phyloP scores from a whole-genome alignment of 1,284 basidiomycete genomes.

The Hortiboletus rubellus region DNA sequence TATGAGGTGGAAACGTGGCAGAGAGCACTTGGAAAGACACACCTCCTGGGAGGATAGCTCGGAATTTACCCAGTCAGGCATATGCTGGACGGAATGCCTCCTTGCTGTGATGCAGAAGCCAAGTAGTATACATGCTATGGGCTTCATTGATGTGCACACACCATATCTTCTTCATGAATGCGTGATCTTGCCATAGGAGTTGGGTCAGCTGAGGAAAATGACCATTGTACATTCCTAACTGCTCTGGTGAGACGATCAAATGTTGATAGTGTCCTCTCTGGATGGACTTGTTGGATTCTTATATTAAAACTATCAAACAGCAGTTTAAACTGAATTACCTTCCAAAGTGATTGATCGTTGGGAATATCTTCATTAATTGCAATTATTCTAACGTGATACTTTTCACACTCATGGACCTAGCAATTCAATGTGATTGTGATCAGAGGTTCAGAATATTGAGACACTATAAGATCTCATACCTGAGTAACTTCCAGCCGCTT shows the following conservation, averaged over 20 bases:
- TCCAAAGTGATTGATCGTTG: too few relatives aligned
- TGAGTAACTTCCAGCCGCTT: too few relatives aligned
- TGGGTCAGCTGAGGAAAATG: conserved; percentile 2
- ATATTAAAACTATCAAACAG: too few relatives aligned
- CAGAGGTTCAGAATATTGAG: too few relatives aligned
- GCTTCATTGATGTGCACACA: conserved; percentile 11
- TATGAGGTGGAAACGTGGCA: conserved; percentile 2
- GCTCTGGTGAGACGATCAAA: conserved; percentile 8
- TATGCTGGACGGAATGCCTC: background rate
- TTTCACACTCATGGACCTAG: too few relatives aligned
- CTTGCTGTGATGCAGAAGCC: background rate
- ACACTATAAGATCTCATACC: too few relatives aligned
- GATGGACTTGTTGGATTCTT: too few relatives aligned
- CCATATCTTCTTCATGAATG: background rate
- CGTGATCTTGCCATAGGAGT: background rate
- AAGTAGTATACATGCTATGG: conserved; percentile 2
- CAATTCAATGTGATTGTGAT: too few relatives aligned
- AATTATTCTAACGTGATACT: too few relatives aligned
- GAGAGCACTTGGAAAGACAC: conserved; percentile 5
- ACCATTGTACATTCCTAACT: conserved; percentile 2
- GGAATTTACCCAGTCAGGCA: background rate
- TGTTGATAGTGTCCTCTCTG: too few relatives aligned
- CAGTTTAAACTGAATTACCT: too few relatives aligned
- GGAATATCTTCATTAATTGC: too few relatives aligned
- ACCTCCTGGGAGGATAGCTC: background rate